Evolutionary conservation across 164 flowering plant genomes (phyloP).

Genomic region (Liquidambar formosana): DNA sequence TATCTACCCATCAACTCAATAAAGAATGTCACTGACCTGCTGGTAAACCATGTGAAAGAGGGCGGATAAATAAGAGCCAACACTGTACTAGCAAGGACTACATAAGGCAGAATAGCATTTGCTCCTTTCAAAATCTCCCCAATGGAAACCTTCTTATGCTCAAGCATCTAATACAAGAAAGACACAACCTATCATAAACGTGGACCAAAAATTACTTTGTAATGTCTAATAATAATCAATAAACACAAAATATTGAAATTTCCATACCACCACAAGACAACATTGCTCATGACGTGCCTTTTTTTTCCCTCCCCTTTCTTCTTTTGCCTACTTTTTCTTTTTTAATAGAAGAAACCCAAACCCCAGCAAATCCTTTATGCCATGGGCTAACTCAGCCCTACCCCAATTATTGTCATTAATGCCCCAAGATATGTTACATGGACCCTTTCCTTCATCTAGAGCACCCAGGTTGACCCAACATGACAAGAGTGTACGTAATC

Average conservation of each 20-base stretch:
- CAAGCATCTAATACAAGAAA: slow-evolving; percentile 32
- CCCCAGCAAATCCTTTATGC: no score
- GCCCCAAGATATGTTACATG: no score
- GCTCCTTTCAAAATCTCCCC: slow-evolving; percentile 60
- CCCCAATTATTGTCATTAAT: no score
- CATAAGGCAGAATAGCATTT: slow-evolving; percentile 82
- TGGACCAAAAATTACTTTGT: not conserved
- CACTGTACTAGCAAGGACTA: slow-evolving; percentile 77
- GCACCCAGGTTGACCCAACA: no score
- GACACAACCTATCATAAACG: not conserved
- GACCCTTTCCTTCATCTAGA: no score
- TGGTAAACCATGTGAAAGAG: slow-evolving; percentile 97
- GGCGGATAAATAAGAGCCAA: slow-evolving; percentile 91
- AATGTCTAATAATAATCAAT: not conserved
- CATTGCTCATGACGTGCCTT: not conserved
- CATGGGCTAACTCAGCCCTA: no score
- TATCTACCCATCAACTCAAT: slow-evolving; percentile 1
- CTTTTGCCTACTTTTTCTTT: no score
- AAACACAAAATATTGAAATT: not conserved
- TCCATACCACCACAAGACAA: not conserved
- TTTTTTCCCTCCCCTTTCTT: no score
- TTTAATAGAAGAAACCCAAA: not conserved
- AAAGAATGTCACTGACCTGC: slow-evolving; percentile 49
- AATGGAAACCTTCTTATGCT: slow-evolving; percentile 33
- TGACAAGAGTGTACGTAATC: no score